Evolutionary conservation across 1,139 yeast genomes (phyloP).

Genomic region (Candida sojae): DNA sequence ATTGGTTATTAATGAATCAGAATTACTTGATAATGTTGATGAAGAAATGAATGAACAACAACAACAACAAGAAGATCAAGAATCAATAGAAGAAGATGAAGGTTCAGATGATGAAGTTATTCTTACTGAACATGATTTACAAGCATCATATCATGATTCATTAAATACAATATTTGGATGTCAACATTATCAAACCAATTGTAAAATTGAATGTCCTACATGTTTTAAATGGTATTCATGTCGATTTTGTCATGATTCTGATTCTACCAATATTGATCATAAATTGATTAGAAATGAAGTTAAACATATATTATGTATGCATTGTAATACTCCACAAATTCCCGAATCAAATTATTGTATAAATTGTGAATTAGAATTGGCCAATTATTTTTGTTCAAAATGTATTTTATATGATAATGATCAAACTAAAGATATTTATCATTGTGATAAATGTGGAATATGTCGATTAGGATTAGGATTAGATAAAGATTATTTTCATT

Average conservation of each 20-base stretch:
- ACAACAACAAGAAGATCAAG: constrained; percentile 8
- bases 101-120: constrained; percentile 37
- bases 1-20: constrained; percentile 18
- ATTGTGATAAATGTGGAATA: constrained; percentile 90
- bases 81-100: constrained; percentile 9
- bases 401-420: constrained; percentile 89
- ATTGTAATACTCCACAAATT: constrained; percentile 71
- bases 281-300: constrained; percentile 64
- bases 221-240: constrained; percentile 81
- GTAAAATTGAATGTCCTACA: constrained; percentile 78
- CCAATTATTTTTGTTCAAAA: constrained; percentile 72
- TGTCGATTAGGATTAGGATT: constrained; percentile 88
- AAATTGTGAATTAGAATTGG: constrained; percentile 65
- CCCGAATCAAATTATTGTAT: constrained; percentile 68
- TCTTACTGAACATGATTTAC: constrained; percentile 50
- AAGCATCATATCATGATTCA: constrained; percentile 51
- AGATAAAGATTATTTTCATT: constrained; percentile 87
- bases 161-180: constrained; percentile 61
- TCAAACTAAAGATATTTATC: constrained; percentile 77
- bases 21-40: constrained; percentile 2
- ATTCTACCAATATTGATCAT: constrained; percentile 56
- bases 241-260: constrained; percentile 82
- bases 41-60: constrained; percentile 14
- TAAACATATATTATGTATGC: constrained; percentile 75
- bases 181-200: constrained; percentile 77